phyloP scores from a whole-genome alignment of 108 stramenopile species.

The Cyclostephanos tholiformis region DNA sequence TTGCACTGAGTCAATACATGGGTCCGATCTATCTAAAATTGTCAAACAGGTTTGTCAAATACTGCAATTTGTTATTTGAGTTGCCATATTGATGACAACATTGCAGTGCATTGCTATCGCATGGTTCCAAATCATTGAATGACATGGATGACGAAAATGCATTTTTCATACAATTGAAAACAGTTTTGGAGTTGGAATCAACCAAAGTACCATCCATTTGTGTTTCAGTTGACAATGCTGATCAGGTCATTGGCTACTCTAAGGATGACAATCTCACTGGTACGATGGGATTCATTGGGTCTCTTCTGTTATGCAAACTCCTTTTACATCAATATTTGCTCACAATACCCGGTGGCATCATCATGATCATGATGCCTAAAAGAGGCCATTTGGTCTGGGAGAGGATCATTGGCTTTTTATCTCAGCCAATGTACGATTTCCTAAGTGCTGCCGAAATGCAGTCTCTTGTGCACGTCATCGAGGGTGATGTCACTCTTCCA shows the following conservation, averaged over 20 bases:
- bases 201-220: slow-evolving; percentile 25
- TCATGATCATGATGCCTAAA: slow-evolving; percentile 69
- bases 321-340: slow-evolving; percentile 59
- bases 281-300: slow-evolving; percentile 88
- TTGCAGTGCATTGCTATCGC: background rate
- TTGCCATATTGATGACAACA: slow-evolving; percentile 31
- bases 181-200: slow-evolving; percentile 29
- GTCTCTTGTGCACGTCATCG: slow-evolving; percentile 58
- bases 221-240: background rate
- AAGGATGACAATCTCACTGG: slow-evolving; percentile 58
- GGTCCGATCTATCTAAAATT: slow-evolving; percentile 50
- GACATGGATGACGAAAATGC: background rate
- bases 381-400: slow-evolving; percentile 47
- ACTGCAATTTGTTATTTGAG: slow-evolving; percentile 46
- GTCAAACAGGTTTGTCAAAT: slow-evolving; percentile 59
- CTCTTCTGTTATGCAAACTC: slow-evolving; percentile 72
- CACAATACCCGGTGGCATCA: slow-evolving; percentile 42
- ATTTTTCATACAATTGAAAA: slow-evolving; percentile 18
- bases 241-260: slow-evolving; percentile 7
- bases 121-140: background rate
- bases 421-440: slow-evolving; percentile 66
- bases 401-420: slow-evolving; percentile 56
- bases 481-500: slow-evolving; percentile 69
- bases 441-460: slow-evolving; percentile 56
- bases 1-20: slow-evolving; percentile 44